Evolutionary conservation across 495 filamentous ascomycete species (phyloP).

Genomic region (Daldinia grandis): DNA sequence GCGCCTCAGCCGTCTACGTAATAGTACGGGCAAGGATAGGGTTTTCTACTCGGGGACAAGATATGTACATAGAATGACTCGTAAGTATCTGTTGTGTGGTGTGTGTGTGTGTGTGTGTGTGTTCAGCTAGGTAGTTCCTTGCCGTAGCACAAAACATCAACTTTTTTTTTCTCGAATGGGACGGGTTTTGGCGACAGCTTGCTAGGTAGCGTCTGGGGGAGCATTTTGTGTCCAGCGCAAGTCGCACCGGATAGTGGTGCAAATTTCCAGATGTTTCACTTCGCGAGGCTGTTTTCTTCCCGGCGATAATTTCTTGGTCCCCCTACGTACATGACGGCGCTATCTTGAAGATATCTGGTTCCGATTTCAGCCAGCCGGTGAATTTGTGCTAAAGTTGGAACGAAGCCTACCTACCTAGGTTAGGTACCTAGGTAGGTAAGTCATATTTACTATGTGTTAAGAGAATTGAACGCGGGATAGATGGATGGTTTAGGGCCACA

Average conservation of each 20-base stretch:
- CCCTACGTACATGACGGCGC: background rate
- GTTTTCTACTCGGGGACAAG: background rate
- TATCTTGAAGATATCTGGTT: background rate
- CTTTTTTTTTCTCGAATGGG: conserved; percentile 6
- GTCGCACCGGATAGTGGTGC: conserved; percentile 29
- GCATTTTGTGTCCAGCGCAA: conserved; percentile 3
- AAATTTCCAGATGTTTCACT: conserved; percentile 43
- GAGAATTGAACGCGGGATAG: background rate
- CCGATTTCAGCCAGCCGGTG: background rate
- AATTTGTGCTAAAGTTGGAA: background rate
- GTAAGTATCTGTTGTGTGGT: too few relatives aligned
- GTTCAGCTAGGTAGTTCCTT: conserved; percentile 4
- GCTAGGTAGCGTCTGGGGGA: conserved; percentile 6
- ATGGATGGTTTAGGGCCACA: background rate
- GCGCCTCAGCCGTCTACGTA: conserved; percentile 32
- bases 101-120: too few relatives aligned
- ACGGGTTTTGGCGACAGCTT: conserved; percentile 8
- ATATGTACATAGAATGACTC: background rate
- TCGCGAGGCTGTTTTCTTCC: conserved; percentile 31
- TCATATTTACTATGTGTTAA: background rate
- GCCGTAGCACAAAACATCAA: conserved; percentile 4
- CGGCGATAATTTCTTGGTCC: conserved; percentile 12
- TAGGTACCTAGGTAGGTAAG: too few relatives aligned
- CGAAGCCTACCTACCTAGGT: too few relatives aligned
- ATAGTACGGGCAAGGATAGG: conserved; percentile 13